These are phyloP conservation scores for Clitopilus hobsonii DNA, from an alignment of 768 basidiomycete species.

Conservation along the genomic window DNA sequence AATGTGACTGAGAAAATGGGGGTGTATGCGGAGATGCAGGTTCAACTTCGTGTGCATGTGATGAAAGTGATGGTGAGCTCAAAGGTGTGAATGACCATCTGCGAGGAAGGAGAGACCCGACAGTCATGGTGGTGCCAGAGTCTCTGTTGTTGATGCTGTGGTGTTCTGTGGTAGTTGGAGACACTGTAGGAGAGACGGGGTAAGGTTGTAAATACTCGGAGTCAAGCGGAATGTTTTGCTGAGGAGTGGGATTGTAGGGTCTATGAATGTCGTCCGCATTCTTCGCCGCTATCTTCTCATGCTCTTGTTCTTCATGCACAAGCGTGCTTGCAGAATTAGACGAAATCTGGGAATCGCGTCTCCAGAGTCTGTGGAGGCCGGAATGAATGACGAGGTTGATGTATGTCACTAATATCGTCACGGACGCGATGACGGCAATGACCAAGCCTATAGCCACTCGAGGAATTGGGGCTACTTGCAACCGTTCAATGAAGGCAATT, in stretches of 20 bases:
- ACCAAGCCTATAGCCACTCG: conserved; percentile 79
- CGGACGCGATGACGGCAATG: conserved; percentile 64
- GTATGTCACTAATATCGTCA: conserved; percentile 66
- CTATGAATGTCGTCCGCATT: conserved; percentile 19
- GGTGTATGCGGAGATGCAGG: conserved; percentile 5
- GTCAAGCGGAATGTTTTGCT: conserved; percentile 36
- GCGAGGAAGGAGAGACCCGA: conserved; percentile 32
- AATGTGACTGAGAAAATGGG: background rate
- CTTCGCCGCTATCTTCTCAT: background rate
- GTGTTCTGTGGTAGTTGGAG: conserved; percentile 19
- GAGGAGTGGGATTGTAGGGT: conserved; percentile 51
- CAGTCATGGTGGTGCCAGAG: conserved; percentile 32
- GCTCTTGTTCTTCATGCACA: conserved; percentile 31
- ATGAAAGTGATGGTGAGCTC: conserved; percentile 13
- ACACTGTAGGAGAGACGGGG: conserved; percentile 38
- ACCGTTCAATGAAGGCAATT: conserved; percentile 69
- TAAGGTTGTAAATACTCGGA: conserved; percentile 37
- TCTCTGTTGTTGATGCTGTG: conserved; percentile 27
- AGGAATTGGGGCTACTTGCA: conserved; percentile 69
- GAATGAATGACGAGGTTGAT: conserved; percentile 58
- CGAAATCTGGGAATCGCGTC: conserved; percentile 8
- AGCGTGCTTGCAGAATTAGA: conserved; percentile 22
- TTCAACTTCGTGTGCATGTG: conserved; percentile 11
- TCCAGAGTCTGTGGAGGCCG: conserved; percentile 27
- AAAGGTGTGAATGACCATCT: conserved; percentile 31